These are phyloP conservation scores for Chlorella ohadii DNA, from an alignment of 139 green algal genomes.

Conservation along the genomic window DNA sequence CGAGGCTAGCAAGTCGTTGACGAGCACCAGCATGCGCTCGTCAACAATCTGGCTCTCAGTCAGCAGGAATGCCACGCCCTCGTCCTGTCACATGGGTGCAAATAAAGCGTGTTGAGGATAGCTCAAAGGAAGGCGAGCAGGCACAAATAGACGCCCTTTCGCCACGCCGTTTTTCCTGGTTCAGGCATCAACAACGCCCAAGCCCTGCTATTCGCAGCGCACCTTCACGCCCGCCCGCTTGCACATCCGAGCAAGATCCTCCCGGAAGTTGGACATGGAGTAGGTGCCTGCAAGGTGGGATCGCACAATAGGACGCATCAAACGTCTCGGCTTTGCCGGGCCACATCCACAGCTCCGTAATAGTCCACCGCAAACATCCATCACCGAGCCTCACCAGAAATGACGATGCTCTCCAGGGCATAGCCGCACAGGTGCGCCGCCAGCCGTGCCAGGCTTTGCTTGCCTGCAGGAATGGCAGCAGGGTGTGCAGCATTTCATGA, in stretches of 20 bases:
- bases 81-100: too few species aligned
- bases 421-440: conserved; percentile 87
- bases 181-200: too few species aligned
- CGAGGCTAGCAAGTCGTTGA: conserved; percentile 89
- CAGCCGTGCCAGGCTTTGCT: conserved; percentile 84
- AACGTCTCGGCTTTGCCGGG: too few species aligned
- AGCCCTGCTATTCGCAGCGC: background rate
- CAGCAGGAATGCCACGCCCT: conserved; percentile 91
- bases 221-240: conserved; percentile 80
- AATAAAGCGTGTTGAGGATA: too few species aligned
- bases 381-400: conserved; percentile 60
- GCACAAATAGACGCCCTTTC: too few species aligned
- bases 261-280: conserved; percentile 84
- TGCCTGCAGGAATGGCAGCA: conserved; percentile 54
- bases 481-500: too few species aligned
- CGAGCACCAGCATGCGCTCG: conserved; percentile 72
- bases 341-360: too few species aligned
- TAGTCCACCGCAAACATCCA: too few species aligned
- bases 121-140: too few species aligned
- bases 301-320: too few species aligned
- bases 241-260: conserved; percentile 94
- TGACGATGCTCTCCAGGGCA: conserved; percentile 79
- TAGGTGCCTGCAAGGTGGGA: conserved; percentile 69
- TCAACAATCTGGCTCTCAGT: conserved; percentile 87
- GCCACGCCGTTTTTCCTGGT: too few species aligned